Evolutionary conservation across 148 eudicot genomes (phyloP), one percentile per base, ranked within the genome.

Genomic region (Rhododendron simsii): DNA sequence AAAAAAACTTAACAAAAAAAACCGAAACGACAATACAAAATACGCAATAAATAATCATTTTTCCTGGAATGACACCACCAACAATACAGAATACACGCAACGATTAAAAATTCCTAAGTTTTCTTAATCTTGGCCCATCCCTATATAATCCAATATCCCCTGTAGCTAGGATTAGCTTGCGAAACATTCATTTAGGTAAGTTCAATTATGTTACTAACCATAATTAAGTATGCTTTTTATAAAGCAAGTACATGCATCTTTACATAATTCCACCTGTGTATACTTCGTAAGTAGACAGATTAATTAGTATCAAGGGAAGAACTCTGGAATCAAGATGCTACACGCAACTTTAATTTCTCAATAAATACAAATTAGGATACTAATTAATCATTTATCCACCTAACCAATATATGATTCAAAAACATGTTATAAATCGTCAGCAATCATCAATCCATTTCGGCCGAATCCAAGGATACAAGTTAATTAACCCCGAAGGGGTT

Each of bases 191-290:
- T 28, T 28, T 71, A 71, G 2, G 7, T 13, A 33, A 33, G 3
- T 71, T 30, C 33, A 50, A 33, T 16, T 2, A n/a, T 2, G 15
- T 12, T 11, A 5, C 28, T 10, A 21, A 23, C 2, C 8, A 51
- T 12, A 75, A 28, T 35, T 84, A 53, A 50, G 78, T 5, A 39
- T 5, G 44, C 44, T 41, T 61, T 85, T 44, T 20, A 50, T 11
- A 80, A 69, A 47, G 65, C 37, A 80, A 86, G 80, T 65, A 45
- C 87, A 48, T 80, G 87, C 84, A 80, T 50, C 69, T 80, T 45
- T 47, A 1, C 13, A 63, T 21, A 48, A 80, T 80, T 80, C 30
- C 71, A 35, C 3, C 26, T 48, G 11, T 82, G 9, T 61, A 82
- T 55, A 0, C 61, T 82, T 55, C 69, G 39, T 16, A 9, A 4